Conservation (phyloP, 371 early-diverging fungal species). For the Actinomortierella wolfii region DNA sequence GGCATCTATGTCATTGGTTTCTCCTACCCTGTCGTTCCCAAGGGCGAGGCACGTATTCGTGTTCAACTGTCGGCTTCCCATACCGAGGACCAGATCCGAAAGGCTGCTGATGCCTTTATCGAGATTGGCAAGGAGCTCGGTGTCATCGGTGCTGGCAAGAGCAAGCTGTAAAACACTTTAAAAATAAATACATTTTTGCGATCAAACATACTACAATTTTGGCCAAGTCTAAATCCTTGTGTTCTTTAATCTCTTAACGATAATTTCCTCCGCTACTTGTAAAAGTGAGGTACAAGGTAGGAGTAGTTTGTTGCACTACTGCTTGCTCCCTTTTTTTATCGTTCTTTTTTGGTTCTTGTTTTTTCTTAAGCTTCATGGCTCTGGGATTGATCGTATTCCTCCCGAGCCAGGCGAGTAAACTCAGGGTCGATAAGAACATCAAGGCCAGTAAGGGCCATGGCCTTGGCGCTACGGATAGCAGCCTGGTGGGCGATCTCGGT, state of each 20-base stretch:
- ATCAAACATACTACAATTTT: no score
- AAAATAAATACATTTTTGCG: no score
- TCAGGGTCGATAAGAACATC: conserved; percentile 43
- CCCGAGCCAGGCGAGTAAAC: conserved; percentile 14
- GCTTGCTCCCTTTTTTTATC: background rate
- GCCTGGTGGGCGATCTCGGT: conserved; percentile 66
- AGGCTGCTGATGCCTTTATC: conserved; percentile 60
- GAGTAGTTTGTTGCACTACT: background rate
- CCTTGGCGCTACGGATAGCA: conserved; percentile 58
- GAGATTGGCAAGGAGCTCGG: conserved; percentile 58
- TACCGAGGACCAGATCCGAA: conserved; percentile 54
- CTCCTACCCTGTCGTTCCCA: conserved; percentile 71
- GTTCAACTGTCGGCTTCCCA: conserved; percentile 70
- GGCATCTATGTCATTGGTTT: conserved; percentile 70
- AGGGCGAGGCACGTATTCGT: conserved; percentile 65
- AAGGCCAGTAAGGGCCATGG: conserved; percentile 44
- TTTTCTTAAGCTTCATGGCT: background rate
- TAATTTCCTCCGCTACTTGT: no score
- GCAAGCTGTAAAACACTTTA: conserved; percentile 46
- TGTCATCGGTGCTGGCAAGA: conserved; percentile 47
- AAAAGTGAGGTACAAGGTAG: conserved; percentile 4
- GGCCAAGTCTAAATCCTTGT: no score
- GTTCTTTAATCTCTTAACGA: no score
- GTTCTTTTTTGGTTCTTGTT: background rate
- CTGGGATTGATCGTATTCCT: conserved; percentile 24